Evolutionary conservation across 1,284 basidiomycete genomes (phyloP), one percentile per base, ranked within the genome.

Genomic region (Salmacisia buchloeana): DNA sequence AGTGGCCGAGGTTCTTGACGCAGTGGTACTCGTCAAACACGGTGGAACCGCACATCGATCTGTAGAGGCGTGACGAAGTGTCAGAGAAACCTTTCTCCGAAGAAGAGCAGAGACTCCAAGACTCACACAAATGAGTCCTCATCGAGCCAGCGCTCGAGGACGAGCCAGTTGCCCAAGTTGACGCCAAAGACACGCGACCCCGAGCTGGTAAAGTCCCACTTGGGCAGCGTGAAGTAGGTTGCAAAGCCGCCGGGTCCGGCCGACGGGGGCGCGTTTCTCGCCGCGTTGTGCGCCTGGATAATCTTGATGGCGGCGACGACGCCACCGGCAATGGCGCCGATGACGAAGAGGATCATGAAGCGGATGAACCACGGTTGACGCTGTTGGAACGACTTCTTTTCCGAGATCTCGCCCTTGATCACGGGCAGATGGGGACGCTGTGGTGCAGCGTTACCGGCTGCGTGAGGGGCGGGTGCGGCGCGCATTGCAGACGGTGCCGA

Each of bases 21-120:
- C 81, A 69, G 13, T 63, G 60, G 71, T 73, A 82, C 70, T 82
- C 81, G 64, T 82, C 82, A 69, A 74, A 75, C 2, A 75, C 70
- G 23, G 79, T 69, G 25, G 67, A 10, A n/a, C 80, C 79, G 29
- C 73, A 80, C 45, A 69, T 65, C 27, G 46, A 25, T 2, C 46
- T 52, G 46, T 1, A 2, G 23, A 5, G 41, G 10, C n/a, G n/a
- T n/a, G n/a, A n/a, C n/a, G n/a, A n/a, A n/a, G n/a, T n/a, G n/a
- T n/a, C n/a, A n/a, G n/a, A n/a, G n/a, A n/a, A n/a, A n/a, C n/a
- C n/a, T n/a, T n/a, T n/a, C n/a, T n/a, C n/a, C n/a, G n/a, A n/a
- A n/a, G n/a, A n/a, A n/a, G n/a, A n/a, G n/a, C n/a, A n/a, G n/a
- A 12, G 18, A n/a, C 18, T 9, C 12, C 41, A 43, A 43, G 41